phyloP scores from a whole-genome alignment of 2,329 filamentous ascomycete species.

The Ophiocordyceps unilateralis region DNA sequence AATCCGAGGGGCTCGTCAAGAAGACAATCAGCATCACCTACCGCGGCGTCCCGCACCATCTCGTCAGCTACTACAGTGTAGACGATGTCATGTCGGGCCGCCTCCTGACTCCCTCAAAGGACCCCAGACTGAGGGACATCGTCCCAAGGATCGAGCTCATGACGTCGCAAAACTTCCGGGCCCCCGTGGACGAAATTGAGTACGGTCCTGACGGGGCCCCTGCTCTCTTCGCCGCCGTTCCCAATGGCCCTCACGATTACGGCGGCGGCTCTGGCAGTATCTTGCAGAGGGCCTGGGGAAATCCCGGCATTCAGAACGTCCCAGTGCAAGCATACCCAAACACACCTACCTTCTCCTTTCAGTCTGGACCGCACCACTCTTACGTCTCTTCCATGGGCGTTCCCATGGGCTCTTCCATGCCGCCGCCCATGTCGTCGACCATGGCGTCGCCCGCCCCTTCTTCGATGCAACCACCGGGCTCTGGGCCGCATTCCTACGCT shows the following conservation, averaged over 20 bases:
- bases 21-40: conserved; percentile 78
- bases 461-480: no score
- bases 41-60: conserved; percentile 59
- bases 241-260: conserved; percentile 4
- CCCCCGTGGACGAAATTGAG: conserved; percentile 45
- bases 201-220: conserved; percentile 5
- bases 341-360: not conserved
- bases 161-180: conserved; percentile 47
- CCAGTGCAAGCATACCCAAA: not conserved
- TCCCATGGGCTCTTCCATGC: not conserved
- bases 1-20: conserved; percentile 67
- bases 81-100: conserved; percentile 54
- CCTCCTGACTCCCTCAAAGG: conserved; percentile 40
- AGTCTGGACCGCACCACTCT: not conserved
- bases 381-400: conserved; percentile 1
- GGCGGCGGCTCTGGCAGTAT: conserved; percentile 2
- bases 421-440: not conserved
- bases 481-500: no score
- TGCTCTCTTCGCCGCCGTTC: conserved; percentile 3
- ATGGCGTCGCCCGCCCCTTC: no score
- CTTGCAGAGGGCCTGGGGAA: conserved; percentile 11
- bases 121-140: conserved; percentile 20
- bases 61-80: conserved; percentile 78
- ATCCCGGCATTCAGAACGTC: conserved; percentile 7
- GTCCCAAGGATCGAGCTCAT: conserved; percentile 40